Base-by-base conservation (phyloP, 192 early-diverging fungal species). In the Gonapodya prolifera region DNA sequence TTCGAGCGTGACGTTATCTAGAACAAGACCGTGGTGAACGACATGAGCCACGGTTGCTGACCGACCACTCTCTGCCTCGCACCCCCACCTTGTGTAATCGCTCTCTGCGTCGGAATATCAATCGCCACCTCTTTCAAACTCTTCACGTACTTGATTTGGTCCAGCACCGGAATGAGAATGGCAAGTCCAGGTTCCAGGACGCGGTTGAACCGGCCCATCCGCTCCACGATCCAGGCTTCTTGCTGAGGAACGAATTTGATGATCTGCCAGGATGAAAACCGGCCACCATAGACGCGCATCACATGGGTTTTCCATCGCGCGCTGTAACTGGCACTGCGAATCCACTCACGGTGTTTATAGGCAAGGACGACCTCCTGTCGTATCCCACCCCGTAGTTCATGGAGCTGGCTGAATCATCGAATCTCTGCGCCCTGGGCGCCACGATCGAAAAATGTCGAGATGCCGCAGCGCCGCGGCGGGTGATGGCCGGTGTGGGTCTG, bases 181-280 rank as follows among this genome's bases (percentile, higher is more conserved):
- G 95, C 45, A 69, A 69, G 45, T 8, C 45, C 45, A 69, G 45
- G 45, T n/a, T 69, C 45, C 45, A 69, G 45, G 45, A 69, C 29
- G 8, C 92, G 86, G 79, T 88, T 84, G 80, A 93, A 95, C 79
- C 85, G 81, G 34, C 97, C 97, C 92, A 99, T 96, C 31, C 97
- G 91, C 85, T 98, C 97, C 13, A 99, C 92, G 31, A 99, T 90
- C 94, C 96, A 97, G 1, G 96, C 94, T 83, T 97, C 95, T 82
- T 97, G 95, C 84, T 99, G 95, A 36, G 97, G 97, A 28, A 99
- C 97, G 85, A 99, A 99, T 85, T 97, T 97, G 81, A 99, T 82
- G 18, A 94, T 79, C 89, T 87, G 78, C 32, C 29, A 33, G 13
- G 0, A 30, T 35, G 76, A 69, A 85, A 2, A n/a, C 13, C 45